These are phyloP conservation scores for Brachypodium distachyon DNA, from an alignment of 202 grass and related monocot genomes.

Conservation along the genomic window DNA sequence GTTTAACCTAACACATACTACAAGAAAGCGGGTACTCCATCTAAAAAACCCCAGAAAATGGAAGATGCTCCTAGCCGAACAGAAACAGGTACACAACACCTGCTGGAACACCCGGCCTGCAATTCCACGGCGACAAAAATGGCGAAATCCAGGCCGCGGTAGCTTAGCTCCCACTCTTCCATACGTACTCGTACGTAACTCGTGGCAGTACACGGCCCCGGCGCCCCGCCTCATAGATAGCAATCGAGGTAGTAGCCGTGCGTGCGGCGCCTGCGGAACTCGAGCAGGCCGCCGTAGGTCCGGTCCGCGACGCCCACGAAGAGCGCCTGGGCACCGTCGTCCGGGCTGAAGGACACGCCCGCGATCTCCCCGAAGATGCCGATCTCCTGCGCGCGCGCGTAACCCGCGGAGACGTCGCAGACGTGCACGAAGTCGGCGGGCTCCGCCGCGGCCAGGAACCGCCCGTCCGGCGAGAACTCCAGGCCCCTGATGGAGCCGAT, in stretches of 20 bases:
- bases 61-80: too few relatives aligned
- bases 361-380: conserved; percentile 82
- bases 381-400: conserved; percentile 48
- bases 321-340: conserved; percentile 34
- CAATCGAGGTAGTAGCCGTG: conserved; percentile 51
- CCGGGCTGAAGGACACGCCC: conserved; percentile 62
- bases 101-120: neutral
- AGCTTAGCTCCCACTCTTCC: too few relatives aligned
- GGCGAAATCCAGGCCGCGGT: too few relatives aligned
- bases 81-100: neutral
- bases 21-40: too few relatives aligned
- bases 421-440: conserved; percentile 74
- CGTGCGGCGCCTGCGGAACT: conserved; percentile 44
- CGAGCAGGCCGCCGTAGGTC: conserved; percentile 67
- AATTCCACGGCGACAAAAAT: neutral
- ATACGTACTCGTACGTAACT: too few relatives aligned
- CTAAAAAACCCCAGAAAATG: too few relatives aligned
- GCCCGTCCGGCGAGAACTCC: conserved; percentile 55
- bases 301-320: conserved; percentile 62
- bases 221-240: conserved; percentile 1
- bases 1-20: too few relatives aligned
- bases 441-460: conserved; percentile 71
- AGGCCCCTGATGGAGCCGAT: conserved; percentile 70
- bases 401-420: conserved; percentile 43
- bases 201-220: too few relatives aligned